A percentile compares a stretch with the other conserved stretches of the same genome.
Conservation (phyloP, 345 rosid species). For the Euphorbia lathyris region DNA sequence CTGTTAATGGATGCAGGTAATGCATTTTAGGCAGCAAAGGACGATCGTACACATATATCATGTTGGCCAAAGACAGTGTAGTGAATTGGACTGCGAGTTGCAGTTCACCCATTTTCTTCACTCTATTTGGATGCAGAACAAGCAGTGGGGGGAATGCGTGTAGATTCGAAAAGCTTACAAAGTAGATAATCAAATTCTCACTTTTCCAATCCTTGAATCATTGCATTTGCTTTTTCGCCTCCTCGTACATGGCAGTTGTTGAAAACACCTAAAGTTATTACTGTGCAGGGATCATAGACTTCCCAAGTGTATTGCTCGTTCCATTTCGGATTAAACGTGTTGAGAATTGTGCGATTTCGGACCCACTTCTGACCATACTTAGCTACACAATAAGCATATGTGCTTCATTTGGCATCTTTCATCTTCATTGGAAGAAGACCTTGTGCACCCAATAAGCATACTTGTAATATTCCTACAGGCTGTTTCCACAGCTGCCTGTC, state of each 20-base stretch:
- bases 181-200: conserved; percentile 10
- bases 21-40: too few relatives aligned
- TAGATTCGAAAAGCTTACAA: conserved; percentile 16
- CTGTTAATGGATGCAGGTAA: conserved; percentile 16
- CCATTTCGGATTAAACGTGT: too few relatives aligned
- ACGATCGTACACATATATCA: too few relatives aligned
- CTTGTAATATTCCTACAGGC: conserved; percentile 15
- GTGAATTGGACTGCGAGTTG: conserved; percentile 16
- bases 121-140: conserved; percentile 13
- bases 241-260: conserved; percentile 20
- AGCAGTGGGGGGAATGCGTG: conserved; percentile 12
- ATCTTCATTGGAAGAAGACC: conserved; percentile 21
- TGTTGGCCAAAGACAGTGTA: conserved; percentile 14
- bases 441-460: conserved; percentile 18
- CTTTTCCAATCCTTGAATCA: conserved; percentile 16
- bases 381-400: conserved; percentile 19
- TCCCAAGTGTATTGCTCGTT: too few relatives aligned
- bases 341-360: conserved; percentile 11
- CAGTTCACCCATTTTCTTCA: conserved; percentile 21
- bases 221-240: conserved; percentile 7
- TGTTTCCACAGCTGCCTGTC: conserved; percentile 16
- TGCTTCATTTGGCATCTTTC: conserved; percentile 12
- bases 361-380: conserved; percentile 22
- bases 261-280: too few relatives aligned
- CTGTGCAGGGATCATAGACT: too few relatives aligned